phyloP scores from a whole-genome alignment of 257 asterid species.

The Solanum sitiens region DNA sequence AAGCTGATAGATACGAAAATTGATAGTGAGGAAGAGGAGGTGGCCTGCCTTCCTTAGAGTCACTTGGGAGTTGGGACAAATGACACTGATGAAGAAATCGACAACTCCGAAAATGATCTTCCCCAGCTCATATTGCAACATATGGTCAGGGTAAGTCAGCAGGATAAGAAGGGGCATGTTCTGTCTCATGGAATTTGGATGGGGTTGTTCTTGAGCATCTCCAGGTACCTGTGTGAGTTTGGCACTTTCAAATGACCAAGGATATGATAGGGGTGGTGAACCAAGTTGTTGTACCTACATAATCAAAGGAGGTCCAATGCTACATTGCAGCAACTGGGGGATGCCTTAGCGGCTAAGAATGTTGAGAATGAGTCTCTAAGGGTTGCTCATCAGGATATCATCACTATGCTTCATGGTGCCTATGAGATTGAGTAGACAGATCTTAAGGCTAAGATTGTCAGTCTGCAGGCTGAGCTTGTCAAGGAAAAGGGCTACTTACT shows the following conservation, averaged over 20 bases:
- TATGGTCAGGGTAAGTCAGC: not conserved
- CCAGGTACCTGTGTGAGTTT: not conserved
- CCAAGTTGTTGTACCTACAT: not conserved
- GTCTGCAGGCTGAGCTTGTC: not conserved
- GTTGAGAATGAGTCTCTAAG: not conserved
- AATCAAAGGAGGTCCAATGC: not conserved
- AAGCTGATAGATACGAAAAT: not conserved
- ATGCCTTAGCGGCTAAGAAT: not conserved
- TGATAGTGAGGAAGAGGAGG: not conserved
- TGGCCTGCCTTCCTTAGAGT: not conserved
- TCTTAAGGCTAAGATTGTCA: not conserved
- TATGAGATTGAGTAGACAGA: not conserved
- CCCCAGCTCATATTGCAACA: not conserved
- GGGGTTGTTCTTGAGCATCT: not conserved
- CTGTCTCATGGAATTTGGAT: not conserved
- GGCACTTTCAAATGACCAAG: not conserved
- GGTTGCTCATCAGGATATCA: not conserved
- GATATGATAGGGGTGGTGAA: not conserved
- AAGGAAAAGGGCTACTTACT: not conserved
- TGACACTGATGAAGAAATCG: not conserved
- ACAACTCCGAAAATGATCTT: not conserved
- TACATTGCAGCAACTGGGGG: not conserved
- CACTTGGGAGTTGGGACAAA: not conserved
- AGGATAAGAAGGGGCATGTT: not conserved
- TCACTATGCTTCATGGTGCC: not conserved